Evolutionary conservation across 441 rosid genomes (phyloP).

Genomic region (Metrosideros polymorpha): DNA sequence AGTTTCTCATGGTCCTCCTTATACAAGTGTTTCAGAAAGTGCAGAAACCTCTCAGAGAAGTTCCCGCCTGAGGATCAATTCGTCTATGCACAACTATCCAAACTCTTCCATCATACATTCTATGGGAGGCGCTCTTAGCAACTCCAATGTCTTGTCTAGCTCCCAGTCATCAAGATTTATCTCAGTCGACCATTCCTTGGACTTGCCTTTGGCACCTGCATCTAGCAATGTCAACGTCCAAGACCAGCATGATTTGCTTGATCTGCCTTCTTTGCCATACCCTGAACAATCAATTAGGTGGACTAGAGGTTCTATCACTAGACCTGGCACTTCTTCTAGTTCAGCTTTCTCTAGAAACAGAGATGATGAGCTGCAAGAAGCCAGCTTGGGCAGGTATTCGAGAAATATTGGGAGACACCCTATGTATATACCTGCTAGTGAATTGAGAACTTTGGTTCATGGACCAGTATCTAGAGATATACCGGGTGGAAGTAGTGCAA

Average conservation of each 20-base stretch:
- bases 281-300: conserved; percentile 48
- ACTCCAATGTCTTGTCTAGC: conserved; percentile 27
- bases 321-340: conserved; percentile 30
- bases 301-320: conserved; percentile 41
- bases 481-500: not conserved
- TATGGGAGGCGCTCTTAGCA: conserved; percentile 34
- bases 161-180: conserved; percentile 28
- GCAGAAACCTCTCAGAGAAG: conserved; percentile 47
- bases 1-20: conserved; percentile 25
- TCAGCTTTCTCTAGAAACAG: conserved; percentile 24
- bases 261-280: conserved; percentile 41
- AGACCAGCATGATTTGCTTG: conserved; percentile 29
- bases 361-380: conserved; percentile 12
- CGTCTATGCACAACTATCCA: conserved; percentile 45
- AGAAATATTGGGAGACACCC: conserved; percentile 44
- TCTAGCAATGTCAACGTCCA: conserved; percentile 27
- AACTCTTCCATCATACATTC: conserved; percentile 30
- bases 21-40: conserved; percentile 16
- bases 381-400: conserved; percentile 25
- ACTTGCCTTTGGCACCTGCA: conserved; percentile 30
- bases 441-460: conserved; percentile 19
- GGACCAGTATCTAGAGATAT: not conserved
- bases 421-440: conserved; percentile 36
- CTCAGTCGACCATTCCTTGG: conserved; percentile 36
- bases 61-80: conserved; percentile 42